Evolutionary conservation across 176 grass and related monocot genomes (phyloP), one percentile per base, ranked within the genome.

Genomic region (Pontederia paniculata): DNA sequence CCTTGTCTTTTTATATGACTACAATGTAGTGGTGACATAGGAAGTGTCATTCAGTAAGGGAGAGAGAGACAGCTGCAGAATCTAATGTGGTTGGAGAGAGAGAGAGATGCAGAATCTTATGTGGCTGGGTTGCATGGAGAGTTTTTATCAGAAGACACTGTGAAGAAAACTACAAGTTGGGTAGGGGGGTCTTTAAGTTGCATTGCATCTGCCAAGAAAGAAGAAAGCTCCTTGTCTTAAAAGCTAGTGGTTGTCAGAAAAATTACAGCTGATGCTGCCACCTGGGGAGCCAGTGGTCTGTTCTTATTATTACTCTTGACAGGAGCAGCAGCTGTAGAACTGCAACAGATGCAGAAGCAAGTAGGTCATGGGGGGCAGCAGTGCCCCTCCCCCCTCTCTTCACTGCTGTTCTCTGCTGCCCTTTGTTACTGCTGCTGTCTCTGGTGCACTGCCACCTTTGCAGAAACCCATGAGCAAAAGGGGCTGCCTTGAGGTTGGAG

Each of bases 31-130:
- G 49, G 52, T 67, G 52, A 23, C 64, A 44, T 44, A 67, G 64
- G 64, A 54, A 52, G 49, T 21, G 64, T 67, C 64, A 67, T 54
- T 67, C 64, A 67, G 50, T 67, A 48, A 67, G 53, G 28, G 50
- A 42, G 47, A 67, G 50, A 54, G 50, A 17, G 42, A 25, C 16
- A 42, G 42, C 64, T 42, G 25, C 23, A 49, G 49, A 50, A 53
- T 52, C 28, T 21, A 12, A 15, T 42, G 63, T 20, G 13, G 11
- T 5, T 12, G n/a, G n/a, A n/a, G n/a, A n/a, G n/a, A n/a, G n/a
- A n/a, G n/a, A n/a, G n/a, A n/a, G n/a, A n/a, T n/a, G n/a, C n/a
- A n/a, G n/a, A n/a, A n/a, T n/a, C n/a, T n/a, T n/a, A n/a, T n/a
- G n/a, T n/a, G n/a, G n/a, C n/a, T n/a, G n/a, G 12, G 42, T 45